phyloP scores from a whole-genome alignment of 192 early-diverging fungal genomes.

The Coemansia asiatica region DNA sequence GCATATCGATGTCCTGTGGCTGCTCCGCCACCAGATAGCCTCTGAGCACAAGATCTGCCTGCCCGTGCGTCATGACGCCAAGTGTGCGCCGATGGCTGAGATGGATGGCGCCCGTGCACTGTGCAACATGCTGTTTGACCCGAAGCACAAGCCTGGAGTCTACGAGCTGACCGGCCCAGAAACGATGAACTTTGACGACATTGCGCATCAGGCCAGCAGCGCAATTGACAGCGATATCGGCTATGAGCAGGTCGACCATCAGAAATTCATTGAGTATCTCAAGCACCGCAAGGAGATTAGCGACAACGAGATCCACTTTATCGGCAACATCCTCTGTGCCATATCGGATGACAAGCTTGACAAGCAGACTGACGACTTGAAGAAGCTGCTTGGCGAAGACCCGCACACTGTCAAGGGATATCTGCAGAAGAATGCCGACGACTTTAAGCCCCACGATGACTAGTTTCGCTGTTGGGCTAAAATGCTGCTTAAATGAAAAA shows the following conservation, averaged over 20 bases:
- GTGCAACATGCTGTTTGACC: constrained; percentile 45
- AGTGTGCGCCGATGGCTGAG: constrained; percentile 33
- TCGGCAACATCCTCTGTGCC: constrained; percentile 40
- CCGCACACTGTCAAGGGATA: constrained; percentile 40
- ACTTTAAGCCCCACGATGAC: constrained; percentile 38
- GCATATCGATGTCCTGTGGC: constrained; percentile 48
- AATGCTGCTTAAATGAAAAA: not conserved
- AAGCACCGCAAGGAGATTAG: constrained; percentile 19
- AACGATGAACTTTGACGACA: constrained; percentile 17
- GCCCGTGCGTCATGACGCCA: constrained; percentile 22
- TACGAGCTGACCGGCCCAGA: constrained; percentile 48
- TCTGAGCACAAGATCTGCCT: constrained; percentile 31
- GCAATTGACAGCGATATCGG: constrained; percentile 27
- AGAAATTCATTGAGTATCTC: constrained; percentile 36
- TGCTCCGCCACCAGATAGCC: constrained; percentile 48
- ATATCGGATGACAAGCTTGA: constrained; percentile 25
- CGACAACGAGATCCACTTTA: constrained; percentile 24
- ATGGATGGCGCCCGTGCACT: constrained; percentile 33
- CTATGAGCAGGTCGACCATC: constrained; percentile 30
- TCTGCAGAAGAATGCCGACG: constrained; percentile 40
- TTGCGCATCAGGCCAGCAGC: constrained; percentile 28
- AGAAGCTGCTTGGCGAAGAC: constrained; percentile 38
- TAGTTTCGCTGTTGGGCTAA: not conserved
- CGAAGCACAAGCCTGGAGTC: constrained; percentile 27
- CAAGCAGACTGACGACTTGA: constrained; percentile 32